phyloP scores from a whole-genome alignment of 208 protist species.

The Crithidia brevicula region DNA sequence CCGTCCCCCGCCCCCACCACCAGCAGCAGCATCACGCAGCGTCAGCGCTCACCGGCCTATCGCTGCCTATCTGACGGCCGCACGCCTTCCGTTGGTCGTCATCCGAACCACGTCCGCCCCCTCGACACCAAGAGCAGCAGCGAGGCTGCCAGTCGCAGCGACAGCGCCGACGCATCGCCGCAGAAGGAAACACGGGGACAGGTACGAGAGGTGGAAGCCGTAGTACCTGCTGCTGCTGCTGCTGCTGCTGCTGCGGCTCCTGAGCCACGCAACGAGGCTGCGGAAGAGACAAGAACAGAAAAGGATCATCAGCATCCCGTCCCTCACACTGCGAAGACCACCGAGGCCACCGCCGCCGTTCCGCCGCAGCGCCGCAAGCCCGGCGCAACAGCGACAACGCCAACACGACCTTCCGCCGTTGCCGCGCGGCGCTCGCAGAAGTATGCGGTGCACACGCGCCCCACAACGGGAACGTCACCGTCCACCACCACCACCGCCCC shows the following conservation, averaged over 20 bases:
- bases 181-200: too few relatives aligned
- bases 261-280: too few relatives aligned
- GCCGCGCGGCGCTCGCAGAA: not conserved
- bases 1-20: not conserved
- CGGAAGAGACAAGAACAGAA: not conserved
- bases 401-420: not conserved
- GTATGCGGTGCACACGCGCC: not conserved
- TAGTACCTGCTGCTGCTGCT: not conserved
- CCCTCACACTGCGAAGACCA: not conserved
- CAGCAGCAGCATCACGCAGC: not conserved
- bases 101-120: conserved; percentile 11
- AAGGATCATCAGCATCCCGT: not conserved
- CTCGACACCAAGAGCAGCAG: conserved; percentile 12
- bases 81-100: conserved; percentile 12
- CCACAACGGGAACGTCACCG: not conserved
- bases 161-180: too few relatives aligned
- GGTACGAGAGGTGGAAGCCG: not conserved
- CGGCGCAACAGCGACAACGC: not conserved
- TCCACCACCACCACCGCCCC: not conserved
- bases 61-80: conserved; percentile 16
- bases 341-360: not conserved
- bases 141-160: conserved; percentile 7
- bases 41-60: conserved; percentile 12
- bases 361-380: conserved; percentile 1
- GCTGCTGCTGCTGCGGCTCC: not conserved